Conservation (phyloP, 176 grass and related monocot species). For the Carex scoparia region DNA sequence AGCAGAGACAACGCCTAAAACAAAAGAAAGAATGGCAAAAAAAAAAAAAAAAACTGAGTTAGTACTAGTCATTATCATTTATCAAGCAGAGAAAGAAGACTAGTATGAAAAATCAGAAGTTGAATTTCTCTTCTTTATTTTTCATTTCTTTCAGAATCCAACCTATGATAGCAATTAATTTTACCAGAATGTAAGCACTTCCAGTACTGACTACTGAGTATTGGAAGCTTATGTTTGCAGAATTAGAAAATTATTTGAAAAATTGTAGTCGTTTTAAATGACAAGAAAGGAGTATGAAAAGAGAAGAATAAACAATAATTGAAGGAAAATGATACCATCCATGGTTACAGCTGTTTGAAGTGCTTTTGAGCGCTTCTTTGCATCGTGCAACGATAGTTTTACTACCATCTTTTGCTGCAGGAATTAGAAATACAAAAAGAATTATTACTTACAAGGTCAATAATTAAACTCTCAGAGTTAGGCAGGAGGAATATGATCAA, state of each 20-base stretch:
- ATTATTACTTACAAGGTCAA: neutral
- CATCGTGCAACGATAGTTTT: conserved; percentile 37
- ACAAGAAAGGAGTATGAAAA: neutral
- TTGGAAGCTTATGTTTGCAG: neutral
- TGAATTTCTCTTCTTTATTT: neutral
- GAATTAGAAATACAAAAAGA: neutral
- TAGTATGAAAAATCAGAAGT: neutral
- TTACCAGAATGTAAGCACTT: neutral
- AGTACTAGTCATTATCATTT: neutral
- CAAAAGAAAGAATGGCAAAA: neutral
- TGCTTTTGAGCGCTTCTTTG: conserved; percentile 54
- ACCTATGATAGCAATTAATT: neutral
- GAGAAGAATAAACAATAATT: neutral
- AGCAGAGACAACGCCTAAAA: conserved; percentile 50
- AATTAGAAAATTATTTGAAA: neutral
- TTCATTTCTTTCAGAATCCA: neutral
- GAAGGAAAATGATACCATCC: conserved; percentile 30
- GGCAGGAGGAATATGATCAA: too few relatives aligned
- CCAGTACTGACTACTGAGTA: neutral
- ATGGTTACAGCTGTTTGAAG: conserved; percentile 52
- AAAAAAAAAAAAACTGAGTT: neutral
- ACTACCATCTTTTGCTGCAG: conserved; percentile 76
- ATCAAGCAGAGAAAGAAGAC: neutral
- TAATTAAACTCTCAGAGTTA: neutral
- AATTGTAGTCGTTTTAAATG: neutral